Conservation (phyloP, 2,329 filamentous ascomycete species). For the Microsporum canis region DNA sequence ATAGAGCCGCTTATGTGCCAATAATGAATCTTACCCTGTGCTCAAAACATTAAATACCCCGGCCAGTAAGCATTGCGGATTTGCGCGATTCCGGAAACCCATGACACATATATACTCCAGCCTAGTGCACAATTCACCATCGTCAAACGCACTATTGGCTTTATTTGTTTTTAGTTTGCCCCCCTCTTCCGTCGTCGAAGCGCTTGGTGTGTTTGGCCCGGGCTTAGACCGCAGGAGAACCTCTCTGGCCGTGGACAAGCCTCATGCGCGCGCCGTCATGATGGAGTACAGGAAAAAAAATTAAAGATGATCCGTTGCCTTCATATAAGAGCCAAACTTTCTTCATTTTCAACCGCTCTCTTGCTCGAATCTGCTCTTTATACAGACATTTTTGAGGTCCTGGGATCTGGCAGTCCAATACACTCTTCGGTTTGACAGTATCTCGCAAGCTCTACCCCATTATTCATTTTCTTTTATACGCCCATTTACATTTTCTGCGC, state of each 20-base stretch:
- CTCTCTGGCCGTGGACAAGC: not conserved
- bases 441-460: not conserved
- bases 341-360: not conserved
- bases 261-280: not conserved
- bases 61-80: slow-evolving; percentile 3
- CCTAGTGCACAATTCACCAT: slow-evolving; percentile 5
- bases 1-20: slow-evolving; percentile 3
- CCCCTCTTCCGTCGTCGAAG: not conserved
- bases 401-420: not conserved
- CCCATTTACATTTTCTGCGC: not conserved
- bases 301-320: not conserved
- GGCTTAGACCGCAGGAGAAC: not conserved
- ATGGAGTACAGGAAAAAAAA: not conserved
- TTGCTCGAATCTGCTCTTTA: not conserved
- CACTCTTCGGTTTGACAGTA: not conserved
- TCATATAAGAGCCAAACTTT: slow-evolving; percentile 1
- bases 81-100: slow-evolving; percentile 5
- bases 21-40: not conserved
- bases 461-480: not conserved
- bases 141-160: slow-evolving; percentile 4
- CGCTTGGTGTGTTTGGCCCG: not conserved
- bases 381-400: not conserved
- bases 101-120: slow-evolving; percentile 5
- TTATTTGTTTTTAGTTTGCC: slow-evolving; percentile 3
- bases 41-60: not conserved